Evolutionary conservation across 306 rosid genomes (phyloP).

Genomic region (Prosopis cineraria): DNA sequence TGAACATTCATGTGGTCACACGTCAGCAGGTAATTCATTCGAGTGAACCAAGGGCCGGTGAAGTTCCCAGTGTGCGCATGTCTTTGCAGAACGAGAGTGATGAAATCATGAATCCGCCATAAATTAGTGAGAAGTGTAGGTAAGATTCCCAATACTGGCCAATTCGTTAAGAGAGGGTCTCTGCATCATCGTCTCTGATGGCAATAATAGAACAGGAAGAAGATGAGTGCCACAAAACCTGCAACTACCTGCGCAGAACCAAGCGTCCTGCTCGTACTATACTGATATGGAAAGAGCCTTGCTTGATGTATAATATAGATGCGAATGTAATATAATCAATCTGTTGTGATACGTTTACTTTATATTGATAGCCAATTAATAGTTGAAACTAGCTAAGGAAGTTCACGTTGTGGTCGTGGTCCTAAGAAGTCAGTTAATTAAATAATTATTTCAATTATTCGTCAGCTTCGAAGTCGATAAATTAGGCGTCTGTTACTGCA

Average conservation of each 20-base stretch:
- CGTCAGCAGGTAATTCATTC: not conserved
- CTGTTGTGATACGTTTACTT: too few species aligned
- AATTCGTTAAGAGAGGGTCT: not conserved
- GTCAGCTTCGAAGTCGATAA: too few species aligned
- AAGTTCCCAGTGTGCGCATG: not conserved
- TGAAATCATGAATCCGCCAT: constrained; percentile 29
- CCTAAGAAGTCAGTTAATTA: too few species aligned
- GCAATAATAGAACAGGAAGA: not conserved
- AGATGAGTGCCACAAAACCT: not conserved
- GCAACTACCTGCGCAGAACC: not conserved
- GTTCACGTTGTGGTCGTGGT: too few species aligned
- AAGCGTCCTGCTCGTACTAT: too few species aligned
- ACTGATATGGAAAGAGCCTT: too few species aligned
- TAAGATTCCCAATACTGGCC: constrained; percentile 44
- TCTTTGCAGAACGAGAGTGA: not conserved
- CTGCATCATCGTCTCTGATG: not conserved
- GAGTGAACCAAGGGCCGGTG: not conserved
- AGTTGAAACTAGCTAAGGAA: too few species aligned
- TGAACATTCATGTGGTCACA: not conserved
- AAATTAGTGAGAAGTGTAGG: not conserved
- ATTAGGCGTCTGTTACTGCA: too few species aligned
- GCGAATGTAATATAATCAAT: too few species aligned
- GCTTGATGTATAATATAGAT: too few species aligned
- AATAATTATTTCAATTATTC: too few species aligned
- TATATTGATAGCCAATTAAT: too few species aligned